These are phyloP conservation scores for Nothopassalora personata DNA, from an alignment of 2,329 filamentous ascomycete species.

Conservation along the genomic window DNA sequence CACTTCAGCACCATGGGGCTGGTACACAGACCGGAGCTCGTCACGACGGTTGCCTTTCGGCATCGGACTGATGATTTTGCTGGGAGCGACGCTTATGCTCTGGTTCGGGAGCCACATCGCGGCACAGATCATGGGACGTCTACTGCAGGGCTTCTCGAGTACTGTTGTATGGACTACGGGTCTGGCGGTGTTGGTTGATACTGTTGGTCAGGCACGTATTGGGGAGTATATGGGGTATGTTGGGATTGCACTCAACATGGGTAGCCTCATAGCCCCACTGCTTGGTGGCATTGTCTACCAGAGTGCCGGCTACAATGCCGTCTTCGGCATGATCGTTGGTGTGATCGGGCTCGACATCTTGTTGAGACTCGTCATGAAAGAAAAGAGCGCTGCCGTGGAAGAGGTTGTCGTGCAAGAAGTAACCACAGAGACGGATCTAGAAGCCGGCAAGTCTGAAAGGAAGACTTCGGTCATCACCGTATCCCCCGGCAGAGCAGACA, in stretches of 20 bases:
- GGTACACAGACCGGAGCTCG: slow-evolving; percentile 55
- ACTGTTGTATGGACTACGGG: slow-evolving; percentile 69
- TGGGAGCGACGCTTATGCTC: slow-evolving; percentile 58
- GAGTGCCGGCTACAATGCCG: slow-evolving; percentile 34
- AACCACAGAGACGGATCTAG: not conserved
- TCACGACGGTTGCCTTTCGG: slow-evolving; percentile 60
- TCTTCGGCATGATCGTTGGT: slow-evolving; percentile 16
- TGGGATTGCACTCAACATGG: slow-evolving; percentile 57
- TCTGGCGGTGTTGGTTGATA: slow-evolving; percentile 65
- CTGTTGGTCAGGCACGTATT: slow-evolving; percentile 54
- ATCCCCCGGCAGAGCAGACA: not conserved
- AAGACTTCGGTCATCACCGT: not conserved
- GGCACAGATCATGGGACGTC: slow-evolving; percentile 55
- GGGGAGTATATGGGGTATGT: slow-evolving; percentile 64
- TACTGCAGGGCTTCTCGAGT: slow-evolving; percentile 62
- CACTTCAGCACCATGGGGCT: slow-evolving; percentile 42
- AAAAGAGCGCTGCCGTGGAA: slow-evolving; percentile 2
- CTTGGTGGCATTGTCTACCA: slow-evolving; percentile 64
- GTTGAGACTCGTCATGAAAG: slow-evolving; percentile 20
- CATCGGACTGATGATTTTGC: slow-evolving; percentile 55
- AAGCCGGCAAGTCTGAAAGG: not conserved
- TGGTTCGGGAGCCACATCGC: slow-evolving; percentile 58
- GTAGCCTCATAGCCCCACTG: slow-evolving; percentile 57
- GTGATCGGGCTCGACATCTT: slow-evolving; percentile 19
- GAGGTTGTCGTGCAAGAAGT: not conserved